Base-by-base conservation (phyloP, 768 basidiomycete genomes). In the Calocybe cyanea region DNA sequence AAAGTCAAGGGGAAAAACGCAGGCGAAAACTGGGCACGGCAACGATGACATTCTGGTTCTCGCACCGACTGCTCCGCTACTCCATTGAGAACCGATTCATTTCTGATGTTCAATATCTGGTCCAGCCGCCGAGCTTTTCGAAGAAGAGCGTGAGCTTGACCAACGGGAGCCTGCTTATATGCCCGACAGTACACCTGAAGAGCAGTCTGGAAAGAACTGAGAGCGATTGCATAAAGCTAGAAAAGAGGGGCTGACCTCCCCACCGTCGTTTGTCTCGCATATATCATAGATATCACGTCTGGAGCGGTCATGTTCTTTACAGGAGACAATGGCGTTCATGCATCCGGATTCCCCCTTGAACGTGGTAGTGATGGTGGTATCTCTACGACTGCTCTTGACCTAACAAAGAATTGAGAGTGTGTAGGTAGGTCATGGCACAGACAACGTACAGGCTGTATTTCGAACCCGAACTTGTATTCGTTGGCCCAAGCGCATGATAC, bases 41-140 rank as follows among this genome's bases (percentile, higher is more conserved):
- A 92, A 20, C 68, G 65, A 50, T 66, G 67, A 58, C 89, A 92
- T 54, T 71, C 66, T 20, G 72, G 71, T 17, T 75, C 72, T 14
- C 58, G 45, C 11, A 50, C 37, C 9, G 54, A 51, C 9, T 46
- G 53, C 43, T 58, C 53, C 8, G 58, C 49, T 2, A 53, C 42
- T 58, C 53, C 8, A 57, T 50, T 2, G 54, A 50, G 35, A 61
- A 55, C 55, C 20, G 59, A 48, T 25, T 81, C 78, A 36, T 45
- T 61, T 48, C 71, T 75, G 25, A 65, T 59, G 52, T 77, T 77
- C 50, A 92, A 68, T 37, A 90, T 72, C 23, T 70, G 67, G 58
- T 97, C 95, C 15, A 97, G 71, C 14, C 92, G 80, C 14, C 81
- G 80, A 7, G 93, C 93, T 64, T 94, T 94, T 41, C 95, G 87